Base-by-base conservation (phyloP, 441 rosid genomes). In the Mallotus japonicus region DNA sequence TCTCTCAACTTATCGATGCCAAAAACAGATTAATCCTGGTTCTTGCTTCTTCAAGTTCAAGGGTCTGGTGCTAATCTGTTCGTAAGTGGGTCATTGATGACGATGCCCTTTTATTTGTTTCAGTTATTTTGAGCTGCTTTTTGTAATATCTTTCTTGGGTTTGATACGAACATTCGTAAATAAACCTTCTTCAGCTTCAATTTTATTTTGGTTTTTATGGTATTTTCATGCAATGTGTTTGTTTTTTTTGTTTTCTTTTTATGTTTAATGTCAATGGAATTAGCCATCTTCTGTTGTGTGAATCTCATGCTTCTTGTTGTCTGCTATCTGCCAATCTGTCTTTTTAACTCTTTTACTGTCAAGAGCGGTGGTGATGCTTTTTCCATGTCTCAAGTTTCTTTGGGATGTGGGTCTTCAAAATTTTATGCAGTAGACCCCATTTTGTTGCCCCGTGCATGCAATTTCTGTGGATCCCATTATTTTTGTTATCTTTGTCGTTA, bases 391-490 rank as follows among this genome's bases (percentile, higher is more conserved):
- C 9, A 42, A 32, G 49, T 56, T 66, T 75, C 65, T 44, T 44
- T 44, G 49, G 75, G 73, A 76, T 80, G 82, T 78, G 71, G 80
- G 78, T 20, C 62, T 63, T 54, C 70, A 32, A 61, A 70, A 51
- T 61, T 70, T 40, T 62, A 34, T 19, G 64, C 20, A 77, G 64
- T 34, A 77, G 77, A 77, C 79, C 80, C 83, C 79, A 63, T 73
- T 70, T 80, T 71, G 46, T 67, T 77, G 67, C 65, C 76, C 77
- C 73, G 54, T 50, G 54, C 24, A 0, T 74, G 80, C 76, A 77
- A 79, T 82, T 47, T 85, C 55, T 81, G 87, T 82, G 90, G 93
- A 84, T 90, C 83, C 74, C 84, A 70, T 88, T 86, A 73, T 67
- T 73, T 82, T 73, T 77, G 73, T 70, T 85, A 72, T 83, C 76